phyloP scores from a whole-genome alignment of 148 eudicot species.

The Suaeda aralocaspica region DNA sequence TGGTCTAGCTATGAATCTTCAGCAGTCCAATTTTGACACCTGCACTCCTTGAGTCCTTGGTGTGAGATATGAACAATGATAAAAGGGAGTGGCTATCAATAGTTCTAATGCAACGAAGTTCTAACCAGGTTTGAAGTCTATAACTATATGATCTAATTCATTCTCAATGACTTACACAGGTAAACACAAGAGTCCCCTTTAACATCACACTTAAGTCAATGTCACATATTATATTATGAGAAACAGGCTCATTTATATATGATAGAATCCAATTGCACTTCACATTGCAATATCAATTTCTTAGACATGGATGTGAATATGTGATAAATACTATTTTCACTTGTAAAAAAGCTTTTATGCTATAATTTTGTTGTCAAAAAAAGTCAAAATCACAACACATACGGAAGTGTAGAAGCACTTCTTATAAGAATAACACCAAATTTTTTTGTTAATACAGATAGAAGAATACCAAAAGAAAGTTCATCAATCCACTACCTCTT shows the following conservation, averaged over 20 bases:
- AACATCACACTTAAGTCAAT: background rate
- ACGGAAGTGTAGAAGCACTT: background rate
- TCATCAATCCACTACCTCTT: conserved; percentile 47
- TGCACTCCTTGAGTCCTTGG: too few species aligned
- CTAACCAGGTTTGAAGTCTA: background rate
- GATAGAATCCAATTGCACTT: background rate
- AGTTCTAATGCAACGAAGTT: background rate
- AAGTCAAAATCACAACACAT: background rate
- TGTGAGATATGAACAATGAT: too few species aligned
- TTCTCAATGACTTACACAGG: background rate
- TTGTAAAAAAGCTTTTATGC: too few species aligned
- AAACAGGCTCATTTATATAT: background rate
- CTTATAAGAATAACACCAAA: background rate
- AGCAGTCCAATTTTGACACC: too few species aligned
- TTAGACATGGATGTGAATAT: background rate
- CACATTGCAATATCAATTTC: background rate
- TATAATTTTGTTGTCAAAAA: background rate
- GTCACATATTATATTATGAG: background rate
- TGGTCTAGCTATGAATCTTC: too few species aligned
- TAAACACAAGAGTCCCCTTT: background rate
- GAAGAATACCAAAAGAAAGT: background rate
- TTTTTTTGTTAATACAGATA: background rate
- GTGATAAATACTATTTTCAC: background rate
- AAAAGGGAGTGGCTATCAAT: too few species aligned
- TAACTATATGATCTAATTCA: background rate